A percentile compares a stretch with the other conserved stretches of the same genome.
phyloP scores from a whole-genome alignment of 2,329 filamentous ascomycete species.

The Geosmithia flava region DNA sequence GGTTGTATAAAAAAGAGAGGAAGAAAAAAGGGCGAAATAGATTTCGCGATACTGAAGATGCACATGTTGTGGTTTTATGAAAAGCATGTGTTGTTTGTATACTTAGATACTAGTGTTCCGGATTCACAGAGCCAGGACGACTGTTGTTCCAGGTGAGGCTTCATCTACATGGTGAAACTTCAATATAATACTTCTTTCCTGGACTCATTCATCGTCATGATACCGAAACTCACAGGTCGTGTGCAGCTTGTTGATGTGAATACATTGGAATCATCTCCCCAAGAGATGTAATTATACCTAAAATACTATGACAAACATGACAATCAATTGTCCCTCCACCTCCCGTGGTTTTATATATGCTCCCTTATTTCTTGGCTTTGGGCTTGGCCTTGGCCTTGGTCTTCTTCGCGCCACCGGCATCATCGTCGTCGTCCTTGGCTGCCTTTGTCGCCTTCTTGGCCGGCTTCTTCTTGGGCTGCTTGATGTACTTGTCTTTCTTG shows the following conservation, averaged over 20 bases:
- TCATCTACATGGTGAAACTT: too few species aligned
- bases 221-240: too few species aligned
- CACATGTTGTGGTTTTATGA: too few species aligned
- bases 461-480: constrained; percentile 63
- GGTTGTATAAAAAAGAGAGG: too few species aligned
- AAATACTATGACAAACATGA: neutral
- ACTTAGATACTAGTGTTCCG: neutral
- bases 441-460: constrained; percentile 30
- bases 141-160: too few species aligned
- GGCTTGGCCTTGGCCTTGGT: constrained; percentile 28
- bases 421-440: constrained; percentile 33
- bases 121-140: too few species aligned
- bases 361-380: constrained; percentile 31
- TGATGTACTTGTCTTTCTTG: constrained; percentile 93
- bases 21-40: too few species aligned
- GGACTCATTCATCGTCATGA: too few species aligned
- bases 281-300: neutral
- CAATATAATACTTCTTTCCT: too few species aligned
- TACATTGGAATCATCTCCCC: neutral
- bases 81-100: neutral
- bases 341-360: neutral
- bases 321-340: neutral
- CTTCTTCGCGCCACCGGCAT: constrained; percentile 44
- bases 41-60: too few species aligned
- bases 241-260: neutral